Base-by-base conservation (phyloP, 495 filamentous ascomycete species). In the Thermochaetoides thermophila region DNA sequence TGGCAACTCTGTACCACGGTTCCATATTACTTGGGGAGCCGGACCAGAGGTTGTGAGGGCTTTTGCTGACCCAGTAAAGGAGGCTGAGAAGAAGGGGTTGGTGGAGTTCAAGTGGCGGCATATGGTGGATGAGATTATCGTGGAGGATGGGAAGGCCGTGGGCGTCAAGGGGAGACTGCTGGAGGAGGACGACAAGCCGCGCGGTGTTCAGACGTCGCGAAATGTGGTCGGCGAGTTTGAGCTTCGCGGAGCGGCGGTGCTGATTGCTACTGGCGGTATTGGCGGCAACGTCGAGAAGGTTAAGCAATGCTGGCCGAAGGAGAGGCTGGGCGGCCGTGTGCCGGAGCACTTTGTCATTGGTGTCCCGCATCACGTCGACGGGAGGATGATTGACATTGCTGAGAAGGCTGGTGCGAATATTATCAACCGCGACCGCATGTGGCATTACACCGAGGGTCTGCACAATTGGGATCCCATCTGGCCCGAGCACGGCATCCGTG, bases 391-490 rank as follows among this genome's bases (percentile, higher is more conserved):
- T 14, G 63, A 52, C 28, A 68, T 68, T 11, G 43, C 65, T 9
- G 56, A 66, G 40, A 17, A 32, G 0, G 55, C 51, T 1, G 65
- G 65, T 7, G 65, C 61, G 2, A 45, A 56, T 26, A 34, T 67
- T 33, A 48, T 69, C 52, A 69, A 69, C 42, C 49, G 56, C 25
- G 64, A 69, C 32, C 39, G 65, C 4, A 68, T 68, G 64, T 68
- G 65, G 65, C 64, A 68, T 38, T 69, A 69, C 40, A 69, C 64
- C 7, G 65, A 69, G 36, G 65, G 65, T 0, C 42, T 69, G 8
- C 54, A 59, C 27, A 69, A 69, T 40, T 69, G 64, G 63, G 40
- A 65, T 23, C 52, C 61, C 20, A 66, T 69, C 38, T 69, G 65
- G 65, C 64, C 64, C 0, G 32, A 38, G 15, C 65, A 69, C 46